Conservation (phyloP, 768 basidiomycete genomes). For the Tephrocybe rancida region DNA sequence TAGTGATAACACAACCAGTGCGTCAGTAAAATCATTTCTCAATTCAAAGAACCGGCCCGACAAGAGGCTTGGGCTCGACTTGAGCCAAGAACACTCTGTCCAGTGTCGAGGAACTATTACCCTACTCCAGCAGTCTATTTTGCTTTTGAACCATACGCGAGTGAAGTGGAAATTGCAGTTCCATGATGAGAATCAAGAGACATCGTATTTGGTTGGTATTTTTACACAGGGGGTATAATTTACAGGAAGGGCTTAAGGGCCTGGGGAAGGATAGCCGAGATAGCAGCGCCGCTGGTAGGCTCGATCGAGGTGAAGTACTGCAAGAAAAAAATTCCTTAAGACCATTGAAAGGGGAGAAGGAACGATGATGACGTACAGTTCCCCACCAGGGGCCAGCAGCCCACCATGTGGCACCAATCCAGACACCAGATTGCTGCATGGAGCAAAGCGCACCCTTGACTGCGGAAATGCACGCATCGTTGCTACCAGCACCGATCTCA, state of each 20-base stretch:
- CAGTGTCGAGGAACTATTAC: too few relatives aligned
- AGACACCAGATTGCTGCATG: conserved; percentile 62
- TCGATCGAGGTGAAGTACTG: conserved; percentile 66
- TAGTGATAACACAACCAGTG: too few relatives aligned
- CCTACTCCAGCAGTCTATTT: too few relatives aligned
- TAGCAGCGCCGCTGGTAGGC: conserved; percentile 58
- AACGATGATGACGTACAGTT: conserved; percentile 35
- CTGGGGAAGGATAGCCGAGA: conserved; percentile 56
- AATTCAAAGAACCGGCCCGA: too few relatives aligned
- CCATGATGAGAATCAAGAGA: too few relatives aligned
- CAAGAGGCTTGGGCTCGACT: too few relatives aligned
- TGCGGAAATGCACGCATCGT: conserved; percentile 46
- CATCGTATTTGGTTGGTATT: not conserved
- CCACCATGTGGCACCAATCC: conserved; percentile 60
- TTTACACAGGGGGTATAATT: conserved; percentile 11
- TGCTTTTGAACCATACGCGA: too few relatives aligned
- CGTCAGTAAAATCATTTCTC: too few relatives aligned
- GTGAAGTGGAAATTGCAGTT: too few relatives aligned
- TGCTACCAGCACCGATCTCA: conserved; percentile 59
- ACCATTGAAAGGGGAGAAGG: not conserved
- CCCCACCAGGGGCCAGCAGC: conserved; percentile 69
- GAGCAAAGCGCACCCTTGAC: conserved; percentile 57
- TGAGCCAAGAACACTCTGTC: too few relatives aligned
- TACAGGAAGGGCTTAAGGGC: conserved; percentile 57
- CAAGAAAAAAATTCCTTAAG: conserved; percentile 3